Conservation (phyloP, 257 asterid genomes). For the Lantana camara region DNA sequence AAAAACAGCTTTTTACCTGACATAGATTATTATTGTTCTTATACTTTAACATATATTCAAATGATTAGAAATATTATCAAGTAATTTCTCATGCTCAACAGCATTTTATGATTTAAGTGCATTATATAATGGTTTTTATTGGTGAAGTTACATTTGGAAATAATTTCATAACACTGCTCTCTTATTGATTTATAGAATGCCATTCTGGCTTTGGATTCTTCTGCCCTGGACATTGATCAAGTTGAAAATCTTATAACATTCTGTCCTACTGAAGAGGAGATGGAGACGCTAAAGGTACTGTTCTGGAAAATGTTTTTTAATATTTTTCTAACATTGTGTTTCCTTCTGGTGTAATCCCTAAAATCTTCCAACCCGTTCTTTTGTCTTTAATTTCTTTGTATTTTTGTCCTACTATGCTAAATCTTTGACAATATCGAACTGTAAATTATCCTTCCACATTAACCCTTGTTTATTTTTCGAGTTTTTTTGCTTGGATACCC, state of each 20-base stretch:
- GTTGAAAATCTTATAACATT: conserved; percentile 98
- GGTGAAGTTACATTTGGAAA: conserved; percentile 15
- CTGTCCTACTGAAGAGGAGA: conserved; percentile 97
- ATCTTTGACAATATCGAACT: conserved; percentile 16
- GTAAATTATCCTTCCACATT: conserved; percentile 24
- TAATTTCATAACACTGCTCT: conserved; percentile 22
- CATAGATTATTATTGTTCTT: conserved; percentile 4
- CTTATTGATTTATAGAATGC: conserved; percentile 59
- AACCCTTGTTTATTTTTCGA: conserved; percentile 29
- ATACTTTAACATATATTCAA: neutral
- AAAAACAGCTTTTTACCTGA: neutral
- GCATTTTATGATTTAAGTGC: conserved; percentile 15
- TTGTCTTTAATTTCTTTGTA: conserved; percentile 12
- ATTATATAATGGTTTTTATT: conserved; percentile 4
- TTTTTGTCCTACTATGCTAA: conserved; percentile 8
- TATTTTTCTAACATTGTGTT: too few relatives aligned
- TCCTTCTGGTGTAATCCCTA: too few relatives aligned
- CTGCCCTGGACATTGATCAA: conserved; percentile 95
- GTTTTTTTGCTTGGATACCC: too few relatives aligned
- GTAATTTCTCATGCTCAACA: conserved; percentile 9
- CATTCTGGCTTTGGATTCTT: conserved; percentile 86
- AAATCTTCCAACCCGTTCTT: neutral
- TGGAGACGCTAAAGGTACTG: conserved; percentile 89
- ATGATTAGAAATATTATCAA: neutral
- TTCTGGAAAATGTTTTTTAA: neutral